phyloP scores from a whole-genome alignment of 495 filamentous ascomycete genomes.

The Amorphotheca resinae region DNA sequence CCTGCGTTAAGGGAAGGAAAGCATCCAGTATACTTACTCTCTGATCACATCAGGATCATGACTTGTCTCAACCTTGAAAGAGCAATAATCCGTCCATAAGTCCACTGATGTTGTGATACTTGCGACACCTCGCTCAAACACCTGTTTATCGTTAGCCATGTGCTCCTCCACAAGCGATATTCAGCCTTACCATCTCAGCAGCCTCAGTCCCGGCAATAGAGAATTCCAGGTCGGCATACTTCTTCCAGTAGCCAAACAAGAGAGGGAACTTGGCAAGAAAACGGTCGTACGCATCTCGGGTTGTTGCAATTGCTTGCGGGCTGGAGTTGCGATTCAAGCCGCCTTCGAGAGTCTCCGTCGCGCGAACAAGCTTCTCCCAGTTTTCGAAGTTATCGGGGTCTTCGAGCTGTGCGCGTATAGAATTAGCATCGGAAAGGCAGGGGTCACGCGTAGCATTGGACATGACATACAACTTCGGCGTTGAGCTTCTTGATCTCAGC shows the following conservation, averaged over 20 bases:
- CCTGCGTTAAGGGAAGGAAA: conserved; percentile 56
- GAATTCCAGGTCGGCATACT: conserved; percentile 97
- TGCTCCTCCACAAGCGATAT: not conserved
- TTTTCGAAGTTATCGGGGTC: conserved; percentile 87
- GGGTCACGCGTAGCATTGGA: not conserved
- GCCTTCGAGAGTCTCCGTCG: conserved; percentile 74
- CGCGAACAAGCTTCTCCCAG: conserved; percentile 86
- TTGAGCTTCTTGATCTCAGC: conserved; percentile 70
- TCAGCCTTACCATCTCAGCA: conserved; percentile 74
- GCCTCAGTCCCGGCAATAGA: conserved; percentile 93
- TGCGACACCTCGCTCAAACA: conserved; percentile 90
- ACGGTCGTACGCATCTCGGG: conserved; percentile 75
- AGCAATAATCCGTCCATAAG: conserved; percentile 92
- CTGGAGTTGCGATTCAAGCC: conserved; percentile 94
- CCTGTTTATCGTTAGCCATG: conserved; percentile 32
- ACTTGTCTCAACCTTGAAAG: conserved; percentile 93
- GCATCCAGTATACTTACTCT: conserved; percentile 84
- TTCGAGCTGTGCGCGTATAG: conserved; percentile 35
- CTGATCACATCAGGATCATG: conserved; percentile 90
- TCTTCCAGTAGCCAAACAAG: conserved; percentile 98
- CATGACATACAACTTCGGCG: conserved; percentile 56
- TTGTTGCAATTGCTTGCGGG: conserved; percentile 78
- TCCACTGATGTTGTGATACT: conserved; percentile 90
- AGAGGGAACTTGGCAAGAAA: conserved; percentile 93
- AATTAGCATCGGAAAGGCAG: not conserved